Percentiles rank a stretch among this genome's conserved stretches.
Conservation (phyloP, 225 moss, liverwort and hornwort genomes). For the Asterella californica region DNA sequence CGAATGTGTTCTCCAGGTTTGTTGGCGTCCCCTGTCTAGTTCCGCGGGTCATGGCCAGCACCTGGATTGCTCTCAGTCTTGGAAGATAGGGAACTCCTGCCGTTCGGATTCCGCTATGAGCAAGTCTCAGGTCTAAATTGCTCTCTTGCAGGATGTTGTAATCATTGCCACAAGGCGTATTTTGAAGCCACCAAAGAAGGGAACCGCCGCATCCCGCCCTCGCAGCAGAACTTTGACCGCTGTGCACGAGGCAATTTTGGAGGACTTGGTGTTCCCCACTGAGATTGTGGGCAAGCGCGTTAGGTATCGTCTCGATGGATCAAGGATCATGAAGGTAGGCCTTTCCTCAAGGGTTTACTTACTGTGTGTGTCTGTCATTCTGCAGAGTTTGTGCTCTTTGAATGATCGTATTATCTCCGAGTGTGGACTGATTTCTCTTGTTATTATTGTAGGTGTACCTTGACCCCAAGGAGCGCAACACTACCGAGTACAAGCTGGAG, state of each 20-base stretch:
- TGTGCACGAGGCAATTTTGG: slow-evolving; percentile 92
- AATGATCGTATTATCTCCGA: background rate
- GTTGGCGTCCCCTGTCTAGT: too few species aligned
- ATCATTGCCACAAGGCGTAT: slow-evolving; percentile 88
- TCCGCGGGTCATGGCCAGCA: too few species aligned
- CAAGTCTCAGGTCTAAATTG: background rate
- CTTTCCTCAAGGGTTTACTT: background rate
- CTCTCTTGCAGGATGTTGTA: slow-evolving; percentile 67
- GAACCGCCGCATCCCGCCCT: slow-evolving; percentile 75
- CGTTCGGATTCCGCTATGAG: too few species aligned
- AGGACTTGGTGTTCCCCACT: slow-evolving; percentile 84
- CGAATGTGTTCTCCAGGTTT: too few species aligned
- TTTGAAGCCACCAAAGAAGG: slow-evolving; percentile 89
- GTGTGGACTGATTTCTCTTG: background rate
- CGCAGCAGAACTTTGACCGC: slow-evolving; percentile 92
- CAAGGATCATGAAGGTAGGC: slow-evolving; percentile 74
- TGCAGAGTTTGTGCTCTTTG: background rate
- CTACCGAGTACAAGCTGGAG: slow-evolving; percentile 85
- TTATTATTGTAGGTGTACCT: slow-evolving; percentile 42
- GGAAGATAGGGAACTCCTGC: too few species aligned
- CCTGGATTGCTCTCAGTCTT: too few species aligned
- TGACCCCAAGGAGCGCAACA: slow-evolving; percentile 89
- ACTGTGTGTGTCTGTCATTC: background rate
- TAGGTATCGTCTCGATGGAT: slow-evolving; percentile 80
- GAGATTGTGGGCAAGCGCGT: slow-evolving; percentile 91